Percentiles rank a stretch among this genome's conserved stretches.
These are phyloP conservation scores for Pythium oligandrum DNA, from an alignment of 352 stramenopile genomes.

Conservation along the genomic window DNA sequence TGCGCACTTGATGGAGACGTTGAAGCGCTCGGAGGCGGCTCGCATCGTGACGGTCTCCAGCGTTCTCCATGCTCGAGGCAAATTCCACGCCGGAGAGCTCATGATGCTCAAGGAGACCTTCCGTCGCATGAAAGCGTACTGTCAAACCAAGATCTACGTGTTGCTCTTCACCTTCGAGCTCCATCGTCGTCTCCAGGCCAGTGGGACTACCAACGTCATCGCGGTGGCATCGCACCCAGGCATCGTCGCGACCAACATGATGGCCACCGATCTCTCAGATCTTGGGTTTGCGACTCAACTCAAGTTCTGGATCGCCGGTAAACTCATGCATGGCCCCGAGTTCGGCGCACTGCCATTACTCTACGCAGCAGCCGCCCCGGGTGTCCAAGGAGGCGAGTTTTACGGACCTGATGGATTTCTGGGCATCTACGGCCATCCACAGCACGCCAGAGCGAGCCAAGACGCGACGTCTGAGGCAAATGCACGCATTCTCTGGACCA, in stretches of 20 bases:
- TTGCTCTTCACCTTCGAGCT: conserved; percentile 16
- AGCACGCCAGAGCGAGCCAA: conserved; percentile 15
- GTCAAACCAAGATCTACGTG: too few species aligned
- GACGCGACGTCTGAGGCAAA: conserved; percentile 10
- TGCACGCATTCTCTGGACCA: conserved; percentile 28
- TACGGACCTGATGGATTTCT: conserved; percentile 9
- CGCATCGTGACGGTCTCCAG: too few species aligned
- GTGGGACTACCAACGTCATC: conserved; percentile 12
- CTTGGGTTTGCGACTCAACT: neutral
- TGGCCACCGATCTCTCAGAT: conserved; percentile 16
- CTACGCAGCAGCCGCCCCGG: conserved; percentile 25
- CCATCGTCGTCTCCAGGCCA: conserved; percentile 11
- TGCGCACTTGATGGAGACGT: conserved; percentile 74
- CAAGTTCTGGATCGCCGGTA: too few species aligned
- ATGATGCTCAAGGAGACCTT: too few species aligned
- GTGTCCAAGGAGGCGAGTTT: conserved; percentile 22
- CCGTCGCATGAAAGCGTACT: too few species aligned
- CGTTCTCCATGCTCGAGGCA: too few species aligned
- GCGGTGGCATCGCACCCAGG: conserved; percentile 21
- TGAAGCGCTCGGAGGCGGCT: conserved; percentile 24
- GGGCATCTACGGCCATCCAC: conserved; percentile 6
- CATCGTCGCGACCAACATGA: conserved; percentile 40
- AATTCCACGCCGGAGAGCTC: too few species aligned
- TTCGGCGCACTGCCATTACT: conserved; percentile 39
- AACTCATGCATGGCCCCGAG: neutral